Evolutionary conservation across 192 early-diverging fungal genomes (phyloP).

Genomic region (Coemansia sp.): DNA sequence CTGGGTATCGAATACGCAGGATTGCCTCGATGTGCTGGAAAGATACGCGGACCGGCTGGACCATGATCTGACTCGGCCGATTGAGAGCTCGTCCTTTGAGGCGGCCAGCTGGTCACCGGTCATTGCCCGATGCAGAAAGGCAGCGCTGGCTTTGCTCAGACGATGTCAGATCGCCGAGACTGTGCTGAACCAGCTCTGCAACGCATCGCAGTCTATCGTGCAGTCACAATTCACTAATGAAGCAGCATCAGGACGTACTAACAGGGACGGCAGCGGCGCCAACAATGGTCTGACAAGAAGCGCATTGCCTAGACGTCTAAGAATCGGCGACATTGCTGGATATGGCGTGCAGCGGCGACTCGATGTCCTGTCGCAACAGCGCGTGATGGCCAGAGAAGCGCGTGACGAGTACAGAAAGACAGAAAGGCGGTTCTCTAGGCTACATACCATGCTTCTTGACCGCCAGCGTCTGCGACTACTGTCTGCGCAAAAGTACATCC

Average conservation of each 20-base stretch:
- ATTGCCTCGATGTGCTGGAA: slow-evolving; percentile 20
- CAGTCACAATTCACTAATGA: not conserved
- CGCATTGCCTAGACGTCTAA: not conserved
- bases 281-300: not conserved
- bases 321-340: slow-evolving; percentile 11
- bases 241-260: not conserved
- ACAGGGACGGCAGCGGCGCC: not conserved
- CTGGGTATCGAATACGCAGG: slow-evolving; percentile 28
- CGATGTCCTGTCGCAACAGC: slow-evolving; percentile 15
- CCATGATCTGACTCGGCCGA: slow-evolving; percentile 35
- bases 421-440: slow-evolving; percentile 40
- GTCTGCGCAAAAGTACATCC: slow-evolving; percentile 35
- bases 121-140: slow-evolving; percentile 50
- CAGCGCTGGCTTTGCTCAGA: slow-evolving; percentile 42
- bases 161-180: slow-evolving; percentile 42
- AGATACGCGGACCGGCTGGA: slow-evolving; percentile 30
- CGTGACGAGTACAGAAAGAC: slow-evolving; percentile 36
- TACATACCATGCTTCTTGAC: slow-evolving; percentile 49
- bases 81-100: slow-evolving; percentile 24
- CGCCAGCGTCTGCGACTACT: slow-evolving; percentile 40
- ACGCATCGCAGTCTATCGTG: slow-evolving; percentile 1
- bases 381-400: not conserved
- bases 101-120: slow-evolving; percentile 46
- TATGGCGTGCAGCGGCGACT: slow-evolving; percentile 3
- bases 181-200: slow-evolving; percentile 33